Conservation (phyloP, 2,329 filamentous ascomycete species). For the Trichoderma koningiopsis region DNA sequence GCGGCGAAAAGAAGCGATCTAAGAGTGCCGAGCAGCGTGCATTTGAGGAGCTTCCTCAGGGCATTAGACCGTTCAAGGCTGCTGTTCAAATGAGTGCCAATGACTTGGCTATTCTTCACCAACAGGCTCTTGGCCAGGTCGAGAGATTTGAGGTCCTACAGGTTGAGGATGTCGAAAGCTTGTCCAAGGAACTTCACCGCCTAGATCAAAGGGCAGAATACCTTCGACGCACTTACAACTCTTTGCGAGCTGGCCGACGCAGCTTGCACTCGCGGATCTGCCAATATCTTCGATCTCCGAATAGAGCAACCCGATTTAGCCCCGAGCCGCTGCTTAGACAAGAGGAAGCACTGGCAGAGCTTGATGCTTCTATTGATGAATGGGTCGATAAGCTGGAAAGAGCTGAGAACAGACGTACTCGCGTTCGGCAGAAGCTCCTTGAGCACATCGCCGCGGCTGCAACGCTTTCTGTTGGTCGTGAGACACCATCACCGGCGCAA, state of each 20-base stretch:
- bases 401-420: slow-evolving; percentile 73
- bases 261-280: slow-evolving; percentile 78
- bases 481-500: slow-evolving; percentile 36
- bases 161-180: slow-evolving; percentile 62
- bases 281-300: slow-evolving; percentile 70
- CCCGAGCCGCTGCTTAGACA: slow-evolving; percentile 76
- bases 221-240: slow-evolving; percentile 74
- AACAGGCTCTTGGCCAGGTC: slow-evolving; percentile 64
- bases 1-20: slow-evolving; percentile 47
- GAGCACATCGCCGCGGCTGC: slow-evolving; percentile 77
- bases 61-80: slow-evolving; percentile 58
- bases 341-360: slow-evolving; percentile 75
- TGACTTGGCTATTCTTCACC: slow-evolving; percentile 56
- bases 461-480: slow-evolving; percentile 47
- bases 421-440: slow-evolving; percentile 76
- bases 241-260: slow-evolving; percentile 72
- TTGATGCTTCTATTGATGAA: slow-evolving; percentile 77
- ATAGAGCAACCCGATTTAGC: slow-evolving; percentile 68
- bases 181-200: slow-evolving; percentile 73
- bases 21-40: slow-evolving; percentile 57
- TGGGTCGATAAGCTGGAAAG: slow-evolving; percentile 80
- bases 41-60: slow-evolving; percentile 63
- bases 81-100: slow-evolving; percentile 47
- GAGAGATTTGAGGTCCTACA: slow-evolving; percentile 66
- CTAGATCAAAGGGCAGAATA: slow-evolving; percentile 80